Conservation (phyloP, 306 rosid genomes). For the Geum urbanum region DNA sequence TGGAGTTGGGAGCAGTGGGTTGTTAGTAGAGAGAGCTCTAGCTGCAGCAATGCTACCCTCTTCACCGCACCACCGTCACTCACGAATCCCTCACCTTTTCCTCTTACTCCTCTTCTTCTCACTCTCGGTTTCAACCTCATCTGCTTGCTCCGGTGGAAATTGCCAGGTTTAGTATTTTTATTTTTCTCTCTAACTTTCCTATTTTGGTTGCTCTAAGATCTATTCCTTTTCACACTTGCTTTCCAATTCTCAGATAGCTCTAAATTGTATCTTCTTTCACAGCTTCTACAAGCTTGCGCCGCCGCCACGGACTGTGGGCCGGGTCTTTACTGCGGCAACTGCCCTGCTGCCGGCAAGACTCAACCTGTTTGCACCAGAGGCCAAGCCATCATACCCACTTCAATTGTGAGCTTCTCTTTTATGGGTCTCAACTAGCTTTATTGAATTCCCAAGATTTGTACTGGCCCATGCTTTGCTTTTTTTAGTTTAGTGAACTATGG, state of each 20-base stretch:
- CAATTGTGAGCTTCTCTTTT: constrained; percentile 45
- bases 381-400: constrained; percentile 55
- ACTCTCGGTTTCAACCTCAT: constrained; percentile 33
- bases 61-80: constrained; percentile 32
- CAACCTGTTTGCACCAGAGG: constrained; percentile 77
- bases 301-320: constrained; percentile 63
- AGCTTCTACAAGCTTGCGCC: constrained; percentile 78
- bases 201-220: constrained; percentile 31
- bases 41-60: constrained; percentile 51
- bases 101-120: constrained; percentile 37
- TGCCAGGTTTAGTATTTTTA: constrained; percentile 78
- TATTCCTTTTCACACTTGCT: not conserved
- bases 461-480: not conserved
- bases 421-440: not conserved
- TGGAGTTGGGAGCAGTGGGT: constrained; percentile 14
- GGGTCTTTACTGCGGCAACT: constrained; percentile 83
- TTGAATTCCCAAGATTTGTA: constrained; percentile 2
- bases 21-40: constrained; percentile 22
- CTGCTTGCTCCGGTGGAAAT: constrained; percentile 62
- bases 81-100: constrained; percentile 35
- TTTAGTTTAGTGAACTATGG: constrained; percentile 6
- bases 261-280: constrained; percentile 19
- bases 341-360: constrained; percentile 63
- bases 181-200: too few relatives aligned
- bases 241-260: constrained; percentile 21